Evolutionary conservation across 2,329 filamentous ascomycete species (phyloP).

Genomic region (Trichophyton verrucosum): DNA sequence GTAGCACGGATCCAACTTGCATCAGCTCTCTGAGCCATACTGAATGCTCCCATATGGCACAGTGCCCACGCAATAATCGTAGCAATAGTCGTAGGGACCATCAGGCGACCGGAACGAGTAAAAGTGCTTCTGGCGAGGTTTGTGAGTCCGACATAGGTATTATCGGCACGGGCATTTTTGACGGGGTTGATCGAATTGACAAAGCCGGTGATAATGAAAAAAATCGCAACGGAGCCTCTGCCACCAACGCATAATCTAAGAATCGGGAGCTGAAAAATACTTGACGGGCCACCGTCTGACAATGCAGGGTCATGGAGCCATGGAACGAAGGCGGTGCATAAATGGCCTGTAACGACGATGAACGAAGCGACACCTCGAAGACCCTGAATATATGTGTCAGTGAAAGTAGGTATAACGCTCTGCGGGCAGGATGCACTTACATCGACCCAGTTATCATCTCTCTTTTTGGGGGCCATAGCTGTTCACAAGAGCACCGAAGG

Average conservation of each 20-base stretch:
- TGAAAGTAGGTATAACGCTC: not conserved
- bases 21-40: slow-evolving; percentile 16
- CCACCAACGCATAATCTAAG: slow-evolving; percentile 18
- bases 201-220: slow-evolving; percentile 23
- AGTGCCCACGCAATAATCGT: slow-evolving; percentile 18
- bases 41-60: slow-evolving; percentile 17
- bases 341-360: slow-evolving; percentile 32
- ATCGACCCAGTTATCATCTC: slow-evolving; percentile 19
- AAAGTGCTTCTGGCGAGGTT: slow-evolving; percentile 17
- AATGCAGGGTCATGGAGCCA: slow-evolving; percentile 28
- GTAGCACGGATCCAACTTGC: slow-evolving; percentile 17
- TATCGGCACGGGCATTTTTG: slow-evolving; percentile 16
- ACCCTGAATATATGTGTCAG: slow-evolving; percentile 21
- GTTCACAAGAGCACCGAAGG: not conserved
- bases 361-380: slow-evolving; percentile 33
- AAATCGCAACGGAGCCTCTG: slow-evolving; percentile 19
- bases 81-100: slow-evolving; percentile 18
- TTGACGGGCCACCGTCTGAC: slow-evolving; percentile 12
- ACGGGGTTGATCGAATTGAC: slow-evolving; percentile 21
- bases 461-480: slow-evolving; percentile 10
- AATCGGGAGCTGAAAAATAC: slow-evolving; percentile 19
- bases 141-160: slow-evolving; percentile 15
- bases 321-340: slow-evolving; percentile 31
- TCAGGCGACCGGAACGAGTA: slow-evolving; percentile 16
- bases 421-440: slow-evolving; percentile 8